These are phyloP conservation scores for Collybiopsis luxurians DNA, from an alignment of 768 basidiomycete genomes.

Conservation along the genomic window DNA sequence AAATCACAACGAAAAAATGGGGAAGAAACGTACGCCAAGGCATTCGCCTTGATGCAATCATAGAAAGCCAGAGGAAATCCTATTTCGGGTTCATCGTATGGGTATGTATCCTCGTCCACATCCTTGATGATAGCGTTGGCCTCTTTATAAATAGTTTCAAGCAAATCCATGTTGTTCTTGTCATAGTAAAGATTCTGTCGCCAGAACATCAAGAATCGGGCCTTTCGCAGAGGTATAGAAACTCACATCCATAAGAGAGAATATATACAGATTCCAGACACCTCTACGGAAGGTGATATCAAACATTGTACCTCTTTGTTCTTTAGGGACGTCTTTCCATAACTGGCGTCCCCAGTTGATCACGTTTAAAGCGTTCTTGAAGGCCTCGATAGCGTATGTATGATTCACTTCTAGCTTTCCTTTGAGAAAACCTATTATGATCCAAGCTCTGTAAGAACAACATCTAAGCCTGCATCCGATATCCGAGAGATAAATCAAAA, in stretches of 20 bases:
- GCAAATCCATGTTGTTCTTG: conserved; percentile 6
- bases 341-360: conserved; percentile 37
- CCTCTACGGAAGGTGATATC: conserved; percentile 39
- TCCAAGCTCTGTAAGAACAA: conserved; percentile 29
- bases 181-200: not conserved
- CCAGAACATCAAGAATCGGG: not conserved
- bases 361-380: conserved; percentile 33
- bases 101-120: conserved; percentile 21
- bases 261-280: conserved; percentile 31
- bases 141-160: conserved; percentile 28
- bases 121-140: conserved; percentile 30
- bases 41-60: conserved; percentile 32
- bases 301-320: conserved; percentile 43
- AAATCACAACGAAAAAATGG: conserved; percentile 1
- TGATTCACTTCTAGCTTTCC: conserved; percentile 13
- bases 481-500: no score
- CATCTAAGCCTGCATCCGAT: no score
- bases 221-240: not conserved
- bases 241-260: conserved; percentile 32
- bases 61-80: conserved; percentile 35
- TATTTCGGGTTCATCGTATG: conserved; percentile 12
- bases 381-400: conserved; percentile 27
- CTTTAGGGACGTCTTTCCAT: conserved; percentile 36
- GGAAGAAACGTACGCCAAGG: conserved; percentile 38
- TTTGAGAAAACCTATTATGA: conserved; percentile 35